phyloP scores from a whole-genome alignment of 257 asterid species.

The Cruciata laevipes region DNA sequence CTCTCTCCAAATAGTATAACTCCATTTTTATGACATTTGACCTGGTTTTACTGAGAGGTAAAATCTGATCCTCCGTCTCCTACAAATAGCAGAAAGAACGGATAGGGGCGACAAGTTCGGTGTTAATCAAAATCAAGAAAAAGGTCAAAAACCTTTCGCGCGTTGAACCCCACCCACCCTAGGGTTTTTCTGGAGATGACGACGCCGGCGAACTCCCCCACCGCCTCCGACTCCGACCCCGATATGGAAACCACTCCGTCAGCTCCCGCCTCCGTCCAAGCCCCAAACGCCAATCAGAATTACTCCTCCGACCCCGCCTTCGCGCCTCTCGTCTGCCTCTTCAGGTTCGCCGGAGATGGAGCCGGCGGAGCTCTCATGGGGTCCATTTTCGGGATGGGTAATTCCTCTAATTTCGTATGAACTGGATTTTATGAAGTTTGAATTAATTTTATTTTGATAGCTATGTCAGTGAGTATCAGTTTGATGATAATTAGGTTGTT shows the following conservation, averaged over 20 bases:
- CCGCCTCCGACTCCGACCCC: slow-evolving; percentile 45
- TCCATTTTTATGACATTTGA: too few relatives aligned
- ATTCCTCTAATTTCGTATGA: not conserved
- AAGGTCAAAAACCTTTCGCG: not conserved
- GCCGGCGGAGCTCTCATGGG: slow-evolving; percentile 80
- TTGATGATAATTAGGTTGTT: not conserved
- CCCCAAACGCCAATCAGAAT: slow-evolving; percentile 19
- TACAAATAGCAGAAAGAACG: not conserved
- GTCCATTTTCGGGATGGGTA: slow-evolving; percentile 74
- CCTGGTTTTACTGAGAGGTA: too few relatives aligned
- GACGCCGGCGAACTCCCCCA: slow-evolving; percentile 37
- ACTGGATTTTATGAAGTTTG: not conserved
- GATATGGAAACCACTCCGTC: slow-evolving; percentile 34
- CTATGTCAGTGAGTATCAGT: not conserved
- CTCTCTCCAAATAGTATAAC: too few relatives aligned
- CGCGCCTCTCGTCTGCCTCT: slow-evolving; percentile 60
- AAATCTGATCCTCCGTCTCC: not conserved
- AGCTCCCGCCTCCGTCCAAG: slow-evolving; percentile 4
- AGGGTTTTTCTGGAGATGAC: slow-evolving; percentile 52
- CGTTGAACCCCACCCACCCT: slow-evolving; percentile 4
- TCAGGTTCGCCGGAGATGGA: slow-evolving; percentile 64
- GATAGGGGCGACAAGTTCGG: not conserved
- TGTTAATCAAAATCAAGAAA: not conserved
- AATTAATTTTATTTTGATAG: too few relatives aligned
- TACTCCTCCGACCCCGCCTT: slow-evolving; percentile 35